Base-by-base conservation (phyloP, 2,329 filamentous ascomycete genomes). In the Sporothrix pseudoabietina region DNA sequence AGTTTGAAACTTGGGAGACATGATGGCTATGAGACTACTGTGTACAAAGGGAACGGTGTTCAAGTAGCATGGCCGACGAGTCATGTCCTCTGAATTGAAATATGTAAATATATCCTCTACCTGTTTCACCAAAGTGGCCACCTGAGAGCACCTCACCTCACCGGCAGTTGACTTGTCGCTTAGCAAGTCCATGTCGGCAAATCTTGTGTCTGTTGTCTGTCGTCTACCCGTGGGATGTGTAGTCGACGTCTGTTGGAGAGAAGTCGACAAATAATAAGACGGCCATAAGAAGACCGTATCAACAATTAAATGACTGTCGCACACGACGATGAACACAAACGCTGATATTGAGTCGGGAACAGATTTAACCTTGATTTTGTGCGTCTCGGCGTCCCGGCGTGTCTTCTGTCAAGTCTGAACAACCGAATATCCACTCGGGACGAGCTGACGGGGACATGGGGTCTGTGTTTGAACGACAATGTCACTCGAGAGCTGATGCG, bases 311-410 rank as follows among this genome's bases (percentile, higher is more conserved):
- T 14, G 7, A 61, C 10, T 19, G 55, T 8, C 8, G 14, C n/a
- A 26, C n/a, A 44, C 39, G 59, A 44, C n/a, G 61, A 66, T 9
- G 35, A 19, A 19, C 3, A 8, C 12, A 3, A n/a, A n/a, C n/a
- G n/a, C n/a, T n/a, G 35, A 47, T 47, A 66, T 66, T 66, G 61
- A 16, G n/a, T 66, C 61, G n/a, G 61, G 61, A 66, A 63, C 8
- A 44, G 3, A 65, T 44, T 65, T 65, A 44, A 44, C 59, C 59
- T 65, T 44, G 35, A 35, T 59, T 59, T 19, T 30, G n/a, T 30
- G 61, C 22, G 59, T 65, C 39, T 39, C 59, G 22, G 52, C 19
- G 52, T 30, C 52, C 30, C 12, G n/a, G 26, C 22, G 52, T n/a
- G 22, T 54, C 14, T 54, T 44, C 41, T 9, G 41, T 44, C 41